A percentile compares a stretch with the other conserved stretches of the same genome.
Conservation (phyloP, 805 yeast species). For the Ogataea wickerhamii region DNA sequence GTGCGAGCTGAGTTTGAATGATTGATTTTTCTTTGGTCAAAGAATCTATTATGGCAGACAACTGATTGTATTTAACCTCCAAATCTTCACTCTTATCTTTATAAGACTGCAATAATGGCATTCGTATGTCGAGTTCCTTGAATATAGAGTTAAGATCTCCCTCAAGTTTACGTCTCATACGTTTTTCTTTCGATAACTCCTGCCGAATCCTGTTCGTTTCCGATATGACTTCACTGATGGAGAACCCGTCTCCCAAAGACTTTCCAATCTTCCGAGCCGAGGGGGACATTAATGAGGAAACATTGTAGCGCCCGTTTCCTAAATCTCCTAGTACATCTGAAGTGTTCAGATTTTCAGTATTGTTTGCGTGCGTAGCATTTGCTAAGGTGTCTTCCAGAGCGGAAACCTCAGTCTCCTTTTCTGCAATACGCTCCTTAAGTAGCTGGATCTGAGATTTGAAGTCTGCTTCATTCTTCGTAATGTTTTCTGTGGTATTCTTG, state of each 20-base stretch:
- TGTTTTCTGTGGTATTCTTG: conserved; percentile 38
- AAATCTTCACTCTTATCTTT: conserved; percentile 54
- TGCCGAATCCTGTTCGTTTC: conserved; percentile 63
- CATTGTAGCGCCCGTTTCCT: conserved; percentile 10
- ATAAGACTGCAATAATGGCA: conserved; percentile 71
- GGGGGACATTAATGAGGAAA: conserved; percentile 36
- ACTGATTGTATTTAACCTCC: conserved; percentile 52
- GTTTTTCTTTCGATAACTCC: conserved; percentile 64
- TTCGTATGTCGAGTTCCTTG: conserved; percentile 69
- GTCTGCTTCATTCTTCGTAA: conserved; percentile 35
- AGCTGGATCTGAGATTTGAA: conserved; percentile 36
- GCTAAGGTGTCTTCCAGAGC: conserved; percentile 45
- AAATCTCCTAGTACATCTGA: conserved; percentile 21
- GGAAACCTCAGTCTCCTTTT: conserved; percentile 36
- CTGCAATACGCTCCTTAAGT: conserved; percentile 34
- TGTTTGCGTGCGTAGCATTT: conserved; percentile 32
- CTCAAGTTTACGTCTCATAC: conserved; percentile 68
- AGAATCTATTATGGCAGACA: conserved; percentile 54
- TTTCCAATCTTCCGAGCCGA: conserved; percentile 56
- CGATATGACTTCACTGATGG: conserved; percentile 61
- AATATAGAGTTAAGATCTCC: conserved; percentile 68
- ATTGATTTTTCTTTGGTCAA: conserved; percentile 42
- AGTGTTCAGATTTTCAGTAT: conserved; percentile 9
- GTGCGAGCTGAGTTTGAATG: conserved; percentile 16
- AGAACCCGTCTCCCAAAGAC: conserved; percentile 41